Conservation (phyloP, 1,284 basidiomycete genomes). For the Pulveroboletus sp. region DNA sequence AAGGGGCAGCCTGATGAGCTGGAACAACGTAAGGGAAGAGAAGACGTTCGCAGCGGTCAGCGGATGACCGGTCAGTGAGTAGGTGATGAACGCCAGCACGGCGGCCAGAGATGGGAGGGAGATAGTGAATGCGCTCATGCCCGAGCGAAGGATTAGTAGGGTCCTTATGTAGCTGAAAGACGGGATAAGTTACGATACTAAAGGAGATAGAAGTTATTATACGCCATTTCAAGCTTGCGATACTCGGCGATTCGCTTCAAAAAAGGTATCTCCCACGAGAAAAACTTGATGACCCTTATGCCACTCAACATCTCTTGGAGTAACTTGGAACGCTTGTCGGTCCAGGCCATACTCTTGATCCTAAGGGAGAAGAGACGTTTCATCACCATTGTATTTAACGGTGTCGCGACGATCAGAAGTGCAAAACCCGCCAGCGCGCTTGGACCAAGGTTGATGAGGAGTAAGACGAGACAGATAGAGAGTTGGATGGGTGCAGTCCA, state of each 20-base stretch:
- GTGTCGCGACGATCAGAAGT: conserved; percentile 68
- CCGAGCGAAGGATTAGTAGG: conserved; percentile 73
- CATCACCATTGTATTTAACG: conserved; percentile 72
- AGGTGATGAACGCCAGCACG: conserved; percentile 85
- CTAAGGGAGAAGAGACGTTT: conserved; percentile 73
- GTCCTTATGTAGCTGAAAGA: conserved; percentile 65
- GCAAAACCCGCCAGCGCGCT: conserved; percentile 84
- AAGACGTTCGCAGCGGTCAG: conserved; percentile 77
- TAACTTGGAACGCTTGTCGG: conserved; percentile 83
- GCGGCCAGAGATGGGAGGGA: conserved; percentile 80
- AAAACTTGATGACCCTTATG: conserved; percentile 90
- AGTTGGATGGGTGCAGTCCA: conserved; percentile 79
- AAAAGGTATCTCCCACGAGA: conserved; percentile 81
- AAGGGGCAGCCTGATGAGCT: conserved; percentile 70
- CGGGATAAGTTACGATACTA: neutral
- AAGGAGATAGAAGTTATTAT: conserved; percentile 24
- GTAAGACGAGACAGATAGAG: conserved; percentile 67
- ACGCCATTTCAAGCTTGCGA: conserved; percentile 74
- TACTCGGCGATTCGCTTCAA: conserved; percentile 70
- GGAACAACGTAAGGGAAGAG: conserved; percentile 82
- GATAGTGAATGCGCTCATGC: conserved; percentile 66
- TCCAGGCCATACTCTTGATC: conserved; percentile 84
- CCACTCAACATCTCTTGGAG: conserved; percentile 84
- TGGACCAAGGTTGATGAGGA: conserved; percentile 73
- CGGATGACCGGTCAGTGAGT: conserved; percentile 67